phyloP scores from a whole-genome alignment of 768 basidiomycete genomes.

The Filobasidium floriforme region DNA sequence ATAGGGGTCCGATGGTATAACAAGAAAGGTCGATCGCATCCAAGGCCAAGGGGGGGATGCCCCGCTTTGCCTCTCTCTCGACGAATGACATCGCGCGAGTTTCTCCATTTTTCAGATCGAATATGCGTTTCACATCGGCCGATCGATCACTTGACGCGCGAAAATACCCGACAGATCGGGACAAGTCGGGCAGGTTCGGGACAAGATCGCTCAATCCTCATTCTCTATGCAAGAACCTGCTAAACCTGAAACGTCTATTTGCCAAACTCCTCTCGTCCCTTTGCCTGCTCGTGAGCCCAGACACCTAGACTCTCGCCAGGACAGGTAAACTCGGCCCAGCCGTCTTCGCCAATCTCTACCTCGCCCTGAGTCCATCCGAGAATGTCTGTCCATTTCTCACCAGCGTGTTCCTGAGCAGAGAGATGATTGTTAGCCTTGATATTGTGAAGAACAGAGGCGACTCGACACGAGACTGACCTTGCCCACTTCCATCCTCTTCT shows the following conservation, averaged over 20 bases:
- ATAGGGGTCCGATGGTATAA: too few species aligned
- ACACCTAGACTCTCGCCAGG: slow-evolving; percentile 46
- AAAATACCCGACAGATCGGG: too few species aligned
- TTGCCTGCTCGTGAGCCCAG: slow-evolving; percentile 48
- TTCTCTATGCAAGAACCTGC: too few species aligned
- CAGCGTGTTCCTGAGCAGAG: slow-evolving; percentile 44
- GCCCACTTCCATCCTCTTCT: slow-evolving; percentile 47
- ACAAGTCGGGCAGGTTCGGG: too few species aligned
- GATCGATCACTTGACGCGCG: too few species aligned
- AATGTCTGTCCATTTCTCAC: slow-evolving; percentile 50
- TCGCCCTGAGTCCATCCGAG: slow-evolving; percentile 50
- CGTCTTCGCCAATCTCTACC: slow-evolving; percentile 49
- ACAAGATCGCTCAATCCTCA: too few species aligned
- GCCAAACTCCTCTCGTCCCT: slow-evolving; percentile 47
- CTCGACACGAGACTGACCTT: slow-evolving; percentile 25
- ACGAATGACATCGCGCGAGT: not conserved
- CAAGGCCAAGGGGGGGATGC: too few species aligned
- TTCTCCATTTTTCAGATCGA: not conserved
- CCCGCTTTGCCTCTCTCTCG: not conserved
- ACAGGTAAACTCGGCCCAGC: slow-evolving; percentile 49
- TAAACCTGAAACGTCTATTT: slow-evolving; percentile 23
- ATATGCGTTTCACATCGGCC: not conserved
- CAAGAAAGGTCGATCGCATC: too few species aligned
- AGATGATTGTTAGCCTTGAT: slow-evolving; percentile 14
- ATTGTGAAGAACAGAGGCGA: not conserved